A percentile compares a stretch with the other conserved stretches of the same genome.
Conservation (phyloP, 106 monocot genomes). For the Dendrobium nobile region DNA sequence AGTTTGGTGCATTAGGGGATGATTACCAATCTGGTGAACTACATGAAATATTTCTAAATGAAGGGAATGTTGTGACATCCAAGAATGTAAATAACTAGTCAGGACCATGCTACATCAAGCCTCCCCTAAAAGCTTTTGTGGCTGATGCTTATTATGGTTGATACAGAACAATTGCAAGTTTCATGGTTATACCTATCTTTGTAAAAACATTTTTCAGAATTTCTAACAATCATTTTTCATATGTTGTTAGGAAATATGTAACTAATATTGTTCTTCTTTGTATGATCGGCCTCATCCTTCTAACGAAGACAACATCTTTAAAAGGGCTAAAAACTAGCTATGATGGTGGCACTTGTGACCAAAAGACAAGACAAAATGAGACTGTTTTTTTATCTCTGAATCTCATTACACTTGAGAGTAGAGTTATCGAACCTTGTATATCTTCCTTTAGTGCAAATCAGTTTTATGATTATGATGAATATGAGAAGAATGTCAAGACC, state of each 20-base stretch:
- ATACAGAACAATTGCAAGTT: constrained; percentile 30
- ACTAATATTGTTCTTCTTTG: neutral
- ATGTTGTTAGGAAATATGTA: neutral
- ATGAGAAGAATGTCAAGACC: constrained; percentile 42
- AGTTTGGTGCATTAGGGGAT: constrained; percentile 49
- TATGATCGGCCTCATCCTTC: constrained; percentile 21
- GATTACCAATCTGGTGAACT: constrained; percentile 49
- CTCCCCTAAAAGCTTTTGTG: constrained; percentile 37
- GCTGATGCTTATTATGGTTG: constrained; percentile 38
- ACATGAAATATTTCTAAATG: constrained; percentile 22
- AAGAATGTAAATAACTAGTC: constrained; percentile 50
- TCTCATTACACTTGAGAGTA: constrained; percentile 39
- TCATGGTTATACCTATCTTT: constrained; percentile 29
- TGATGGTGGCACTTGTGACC: constrained; percentile 21
- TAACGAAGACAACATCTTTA: constrained; percentile 26
- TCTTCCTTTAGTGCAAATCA: constrained; percentile 53
- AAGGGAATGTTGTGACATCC: constrained; percentile 19
- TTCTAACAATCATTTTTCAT: neutral
- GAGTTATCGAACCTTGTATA: constrained; percentile 49
- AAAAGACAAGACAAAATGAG: constrained; percentile 23
- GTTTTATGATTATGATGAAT: constrained; percentile 39
- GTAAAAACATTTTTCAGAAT: constrained; percentile 5
- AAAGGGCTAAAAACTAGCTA: constrained; percentile 29
- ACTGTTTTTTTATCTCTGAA: constrained; percentile 38
- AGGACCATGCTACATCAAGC: constrained; percentile 40